Conservation (phyloP, 2,329 filamentous ascomycete genomes). For the Aureobasidium sp. region DNA sequence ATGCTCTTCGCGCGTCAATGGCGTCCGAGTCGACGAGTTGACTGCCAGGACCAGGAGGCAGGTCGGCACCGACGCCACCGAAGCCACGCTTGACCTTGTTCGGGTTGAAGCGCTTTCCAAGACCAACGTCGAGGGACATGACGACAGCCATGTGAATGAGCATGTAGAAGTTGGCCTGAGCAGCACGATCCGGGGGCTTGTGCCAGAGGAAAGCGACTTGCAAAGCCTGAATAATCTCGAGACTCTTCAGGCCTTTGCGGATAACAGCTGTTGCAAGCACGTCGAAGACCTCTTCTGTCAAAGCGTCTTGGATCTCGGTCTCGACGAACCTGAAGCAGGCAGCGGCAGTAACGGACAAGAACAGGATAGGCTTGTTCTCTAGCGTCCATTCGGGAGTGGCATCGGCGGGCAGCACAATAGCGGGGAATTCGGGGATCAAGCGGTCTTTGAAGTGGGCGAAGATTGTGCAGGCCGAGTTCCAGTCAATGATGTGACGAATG, state of each 20-base stretch:
- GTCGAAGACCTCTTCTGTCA: conserved; percentile 65
- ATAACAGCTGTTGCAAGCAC: conserved; percentile 68
- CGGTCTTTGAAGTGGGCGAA: conserved; percentile 51
- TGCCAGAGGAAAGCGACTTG: conserved; percentile 77
- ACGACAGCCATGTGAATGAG: conserved; percentile 72
- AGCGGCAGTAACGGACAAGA: conserved; percentile 50
- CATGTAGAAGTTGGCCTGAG: conserved; percentile 86
- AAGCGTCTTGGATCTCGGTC: conserved; percentile 31
- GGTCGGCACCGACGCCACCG: conserved; percentile 29
- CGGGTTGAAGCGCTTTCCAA: conserved; percentile 52
- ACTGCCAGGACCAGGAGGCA: conserved; percentile 24
- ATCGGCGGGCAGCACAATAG: conserved; percentile 50
- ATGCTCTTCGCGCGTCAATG: conserved; percentile 52
- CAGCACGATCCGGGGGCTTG: conserved; percentile 71
- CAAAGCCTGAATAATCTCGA: conserved; percentile 76
- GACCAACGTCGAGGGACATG: conserved; percentile 77
- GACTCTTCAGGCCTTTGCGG: conserved; percentile 67
- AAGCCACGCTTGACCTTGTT: conserved; percentile 30
- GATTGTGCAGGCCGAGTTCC: conserved; percentile 33
- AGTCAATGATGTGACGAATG: conserved; percentile 11
- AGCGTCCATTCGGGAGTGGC: conserved; percentile 50
- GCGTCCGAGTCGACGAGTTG: conserved; percentile 41
- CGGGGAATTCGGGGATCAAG: conserved; percentile 50
- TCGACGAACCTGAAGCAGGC: conserved; percentile 36
- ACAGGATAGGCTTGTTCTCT: conserved; percentile 52